These are phyloP conservation scores for Phaseolus coccineus DNA, from an alignment of 331 rosid genomes.

Conservation along the genomic window DNA sequence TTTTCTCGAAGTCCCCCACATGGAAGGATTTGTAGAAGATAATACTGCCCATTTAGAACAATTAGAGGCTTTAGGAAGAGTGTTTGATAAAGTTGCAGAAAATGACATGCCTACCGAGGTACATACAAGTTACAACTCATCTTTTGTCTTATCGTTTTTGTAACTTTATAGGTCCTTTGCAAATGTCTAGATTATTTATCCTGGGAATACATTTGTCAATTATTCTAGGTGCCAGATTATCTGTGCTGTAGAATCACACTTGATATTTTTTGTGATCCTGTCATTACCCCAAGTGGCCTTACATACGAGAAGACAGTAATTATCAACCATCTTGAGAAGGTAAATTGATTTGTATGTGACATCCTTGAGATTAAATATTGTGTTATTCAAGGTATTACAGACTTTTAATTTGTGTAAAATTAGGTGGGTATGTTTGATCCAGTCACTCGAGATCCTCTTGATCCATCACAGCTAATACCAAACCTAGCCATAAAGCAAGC, in stretches of 20 bases:
- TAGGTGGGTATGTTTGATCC: slow-evolving; percentile 83
- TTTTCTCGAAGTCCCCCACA: slow-evolving; percentile 37
- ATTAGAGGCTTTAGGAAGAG: slow-evolving; percentile 53
- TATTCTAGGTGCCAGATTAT: slow-evolving; percentile 70
- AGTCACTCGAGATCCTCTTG: slow-evolving; percentile 60
- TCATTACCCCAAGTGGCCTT: slow-evolving; percentile 75
- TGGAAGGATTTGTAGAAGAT: slow-evolving; percentile 63
- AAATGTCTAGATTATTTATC: background rate
- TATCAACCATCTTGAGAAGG: slow-evolving; percentile 72
- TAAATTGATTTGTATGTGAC: slow-evolving; percentile 38
- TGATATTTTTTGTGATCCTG: slow-evolving; percentile 78
- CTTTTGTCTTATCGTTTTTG: background rate
- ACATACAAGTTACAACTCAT: background rate
- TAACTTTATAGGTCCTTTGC: background rate
- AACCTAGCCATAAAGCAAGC: slow-evolving; percentile 79
- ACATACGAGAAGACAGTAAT: slow-evolving; percentile 77
- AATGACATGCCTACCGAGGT: slow-evolving; percentile 66
- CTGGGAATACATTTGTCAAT: background rate
- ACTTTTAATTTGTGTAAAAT: background rate
- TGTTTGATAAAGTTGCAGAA: slow-evolving; percentile 61
- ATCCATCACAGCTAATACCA: slow-evolving; percentile 59
- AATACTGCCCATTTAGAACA: slow-evolving; percentile 45
- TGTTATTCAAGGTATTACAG: no score
- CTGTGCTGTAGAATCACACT: slow-evolving; percentile 77
- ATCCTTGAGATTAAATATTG: background rate